Evolutionary conservation across 768 basidiomycete genomes (phyloP), one percentile per base, ranked within the genome.

Genomic region (Lentinus brumalis): DNA sequence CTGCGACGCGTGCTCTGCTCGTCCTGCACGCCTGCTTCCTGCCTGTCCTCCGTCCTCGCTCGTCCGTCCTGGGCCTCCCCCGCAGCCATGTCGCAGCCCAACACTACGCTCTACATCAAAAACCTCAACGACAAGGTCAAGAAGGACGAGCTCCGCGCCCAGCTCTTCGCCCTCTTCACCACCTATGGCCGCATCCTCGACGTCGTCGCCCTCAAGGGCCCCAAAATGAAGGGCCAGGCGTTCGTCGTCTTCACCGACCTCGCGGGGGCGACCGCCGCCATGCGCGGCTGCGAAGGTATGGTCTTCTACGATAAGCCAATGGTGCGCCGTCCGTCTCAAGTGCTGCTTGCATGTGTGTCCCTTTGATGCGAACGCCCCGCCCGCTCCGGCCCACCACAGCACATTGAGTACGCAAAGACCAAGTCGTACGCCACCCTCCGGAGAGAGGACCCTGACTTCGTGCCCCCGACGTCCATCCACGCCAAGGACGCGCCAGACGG

Each of bases 241-340:
- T 98, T 97, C 76, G 87, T 98, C 70, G 94, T 96, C 68, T 98
- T 97, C 77, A 83, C 86, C 53, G 96, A 98, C 77, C 86, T 96
- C 52, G 85, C 92, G 10, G 86, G 88, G 56, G 93, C 94, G 59
- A 98, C 96, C 5, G 86, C 93, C 56, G 96, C 96, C 39, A 83
- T 98, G 86, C 84, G 96, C 51, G 93, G 90, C 49, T 90, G 95
- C 71, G 91, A 94, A 69, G 96, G 96, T 56, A 92, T 96, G 85
- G 64, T 86, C 30, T 96, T 96, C 75, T 97, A 96, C 71, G 91
- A 94, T 70, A 95, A 94, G 70, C 91, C 92, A 30, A 82, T 96
- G 77, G 94, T 95, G 74, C 78, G 88, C 67, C 60, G 26, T 50
- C 55, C 53, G 59, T 63, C 66, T 68, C 65, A 69, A 62, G 63